phyloP scores from a whole-genome alignment of 495 filamentous ascomycete species.

The Penicillium arizonense region DNA sequence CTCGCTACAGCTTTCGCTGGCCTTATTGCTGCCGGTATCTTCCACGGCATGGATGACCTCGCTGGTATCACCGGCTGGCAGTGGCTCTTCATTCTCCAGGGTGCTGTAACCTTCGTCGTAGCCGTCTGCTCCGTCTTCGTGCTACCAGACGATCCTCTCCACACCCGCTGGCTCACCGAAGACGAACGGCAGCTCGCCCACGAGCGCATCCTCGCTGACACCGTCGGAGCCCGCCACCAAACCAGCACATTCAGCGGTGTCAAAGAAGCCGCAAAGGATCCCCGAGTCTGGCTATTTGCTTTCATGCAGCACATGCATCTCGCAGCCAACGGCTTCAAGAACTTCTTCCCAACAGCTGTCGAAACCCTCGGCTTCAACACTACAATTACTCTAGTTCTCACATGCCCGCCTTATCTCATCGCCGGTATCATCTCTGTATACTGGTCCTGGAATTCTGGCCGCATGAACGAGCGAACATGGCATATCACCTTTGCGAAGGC shows the following conservation, averaged over 20 bases:
- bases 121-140: conserved; percentile 67
- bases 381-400: conserved; percentile 53
- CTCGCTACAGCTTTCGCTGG: conserved; percentile 46
- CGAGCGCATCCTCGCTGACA: conserved; percentile 18
- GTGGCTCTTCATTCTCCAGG: conserved; percentile 68
- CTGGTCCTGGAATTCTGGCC: conserved; percentile 40
- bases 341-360: conserved; percentile 52
- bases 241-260: conserved; percentile 12
- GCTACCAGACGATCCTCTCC: conserved; percentile 62
- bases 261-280: conserved; percentile 28
- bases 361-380: conserved; percentile 31
- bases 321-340: conserved; percentile 39
- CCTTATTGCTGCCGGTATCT: conserved; percentile 42
- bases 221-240: conserved; percentile 30
- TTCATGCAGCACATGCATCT: conserved; percentile 27
- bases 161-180: conserved; percentile 13
- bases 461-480: conserved; percentile 50
- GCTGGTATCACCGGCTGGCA: conserved; percentile 70
- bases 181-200: conserved; percentile 16
- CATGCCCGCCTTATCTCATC: conserved; percentile 52
- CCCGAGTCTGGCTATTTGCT: conserved; percentile 33
- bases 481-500: conserved; percentile 37
- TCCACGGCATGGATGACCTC: conserved; percentile 18
- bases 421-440: conserved; percentile 44
- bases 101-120: conserved; percentile 61